Percentiles rank a stretch among this genome's conserved stretches.
Evolutionary conservation across 257 asterid genomes (phyloP).

Genomic region (Solanum sparsipilum): DNA sequence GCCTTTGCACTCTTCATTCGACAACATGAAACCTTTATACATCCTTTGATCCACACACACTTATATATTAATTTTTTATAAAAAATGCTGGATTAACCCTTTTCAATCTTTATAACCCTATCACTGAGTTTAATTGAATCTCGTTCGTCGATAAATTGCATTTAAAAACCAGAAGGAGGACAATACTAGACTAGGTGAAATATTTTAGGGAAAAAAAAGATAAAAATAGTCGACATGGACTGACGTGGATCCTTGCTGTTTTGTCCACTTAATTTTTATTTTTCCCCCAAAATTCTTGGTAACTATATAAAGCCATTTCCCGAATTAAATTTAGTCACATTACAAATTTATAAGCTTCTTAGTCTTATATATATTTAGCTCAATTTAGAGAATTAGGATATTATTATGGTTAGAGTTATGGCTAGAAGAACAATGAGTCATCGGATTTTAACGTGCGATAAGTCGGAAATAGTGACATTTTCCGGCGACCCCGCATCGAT

Average conservation of each 20-base stretch:
- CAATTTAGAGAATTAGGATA: not conserved
- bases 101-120: not conserved
- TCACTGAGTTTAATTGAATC: not conserved
- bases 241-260: constrained; percentile 85
- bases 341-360: not conserved
- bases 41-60: not conserved
- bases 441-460: constrained; percentile 52
- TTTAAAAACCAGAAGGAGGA: not conserved
- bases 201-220: not conserved
- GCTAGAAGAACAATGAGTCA: constrained; percentile 29
- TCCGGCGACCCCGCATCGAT: constrained; percentile 36
- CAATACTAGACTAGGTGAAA: not conserved
- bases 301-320: constrained; percentile 12
- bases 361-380: no score
- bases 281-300: not conserved
- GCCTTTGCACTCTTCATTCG: not conserved
- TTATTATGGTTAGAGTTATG: constrained; percentile 18
- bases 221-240: constrained; percentile 24
- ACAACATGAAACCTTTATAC: not conserved
- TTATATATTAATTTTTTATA: not conserved
- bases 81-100: not conserved
- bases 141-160: not conserved
- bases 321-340: not conserved
- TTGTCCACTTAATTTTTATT: constrained; percentile 16
- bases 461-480: constrained; percentile 28